Percentiles rank a stretch among this genome's conserved stretches.
Conservation (phyloP, 495 filamentous ascomycete genomes). For the Penicillium crystallinum region DNA sequence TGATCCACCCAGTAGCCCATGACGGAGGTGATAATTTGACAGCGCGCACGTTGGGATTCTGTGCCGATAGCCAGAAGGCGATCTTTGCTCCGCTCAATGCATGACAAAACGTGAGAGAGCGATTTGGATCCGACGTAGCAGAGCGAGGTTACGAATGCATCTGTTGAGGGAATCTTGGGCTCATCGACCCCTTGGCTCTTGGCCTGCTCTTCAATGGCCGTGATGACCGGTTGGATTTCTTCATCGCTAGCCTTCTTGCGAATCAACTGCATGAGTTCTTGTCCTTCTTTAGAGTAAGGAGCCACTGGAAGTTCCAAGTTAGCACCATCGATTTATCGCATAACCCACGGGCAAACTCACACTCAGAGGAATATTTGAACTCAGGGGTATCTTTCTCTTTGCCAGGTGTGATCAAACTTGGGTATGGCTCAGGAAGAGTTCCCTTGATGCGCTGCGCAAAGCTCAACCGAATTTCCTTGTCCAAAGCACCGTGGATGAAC, state of each 20-base stretch:
- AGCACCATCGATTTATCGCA: not conserved
- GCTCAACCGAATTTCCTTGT: constrained; percentile 95
- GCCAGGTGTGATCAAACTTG: constrained; percentile 70
- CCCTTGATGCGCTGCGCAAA: constrained; percentile 95
- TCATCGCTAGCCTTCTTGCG: constrained; percentile 77
- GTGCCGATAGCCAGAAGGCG: constrained; percentile 74
- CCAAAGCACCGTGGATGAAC: constrained; percentile 82
- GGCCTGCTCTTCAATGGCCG: constrained; percentile 71
- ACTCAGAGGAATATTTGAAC: constrained; percentile 80
- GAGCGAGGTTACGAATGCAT: constrained; percentile 88
- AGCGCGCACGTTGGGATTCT: constrained; percentile 63
- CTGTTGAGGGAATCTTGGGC: constrained; percentile 74
- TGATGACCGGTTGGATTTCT: constrained; percentile 71
- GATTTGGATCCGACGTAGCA: constrained; percentile 92
- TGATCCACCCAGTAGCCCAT: constrained; percentile 92
- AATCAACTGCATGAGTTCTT: constrained; percentile 71
- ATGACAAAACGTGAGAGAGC: constrained; percentile 89
- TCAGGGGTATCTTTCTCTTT: constrained; percentile 92
- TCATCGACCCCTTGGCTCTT: constrained; percentile 59
- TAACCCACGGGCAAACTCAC: constrained; percentile 43
- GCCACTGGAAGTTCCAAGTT: constrained; percentile 48
- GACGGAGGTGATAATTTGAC: constrained; percentile 85
- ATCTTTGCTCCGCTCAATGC: constrained; percentile 94
- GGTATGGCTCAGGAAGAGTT: constrained; percentile 82
- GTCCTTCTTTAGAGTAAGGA: constrained; percentile 75